Percentiles rank a stretch among this genome's conserved stretches.
Evolutionary conservation across 1,284 basidiomycete genomes (phyloP).

Genomic region (Boletus mariae): DNA sequence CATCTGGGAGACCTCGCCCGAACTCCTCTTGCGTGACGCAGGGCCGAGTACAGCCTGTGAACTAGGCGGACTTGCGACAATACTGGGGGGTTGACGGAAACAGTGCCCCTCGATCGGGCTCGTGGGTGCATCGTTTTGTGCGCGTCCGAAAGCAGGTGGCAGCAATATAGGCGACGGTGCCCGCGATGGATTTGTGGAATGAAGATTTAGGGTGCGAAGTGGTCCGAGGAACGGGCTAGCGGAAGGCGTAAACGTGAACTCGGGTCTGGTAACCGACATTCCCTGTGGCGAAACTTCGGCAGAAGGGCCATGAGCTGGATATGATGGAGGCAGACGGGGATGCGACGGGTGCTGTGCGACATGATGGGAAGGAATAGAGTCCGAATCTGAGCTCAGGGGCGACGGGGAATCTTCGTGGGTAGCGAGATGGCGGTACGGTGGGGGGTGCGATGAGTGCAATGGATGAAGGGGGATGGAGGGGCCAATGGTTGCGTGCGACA

Average conservation of each 20-base stretch:
- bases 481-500: slow-evolving; percentile 19
- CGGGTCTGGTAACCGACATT: slow-evolving; percentile 25
- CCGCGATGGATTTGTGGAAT: slow-evolving; percentile 60
- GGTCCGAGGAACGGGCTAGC: slow-evolving; percentile 84
- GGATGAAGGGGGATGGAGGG: slow-evolving; percentile 35
- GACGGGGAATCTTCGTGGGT: slow-evolving; percentile 60
- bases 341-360: slow-evolving; percentile 28
- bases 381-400: slow-evolving; percentile 65
- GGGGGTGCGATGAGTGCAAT: slow-evolving; percentile 15
- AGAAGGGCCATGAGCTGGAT: slow-evolving; percentile 17
- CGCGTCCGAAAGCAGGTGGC: slow-evolving; percentile 44
- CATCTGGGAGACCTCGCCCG: slow-evolving; percentile 29
- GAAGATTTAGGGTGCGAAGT: slow-evolving; percentile 70
- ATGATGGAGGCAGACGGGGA: slow-evolving; percentile 22
- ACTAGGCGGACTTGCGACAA: slow-evolving; percentile 42
- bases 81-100: slow-evolving; percentile 26
- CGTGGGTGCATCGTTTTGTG: slow-evolving; percentile 22
- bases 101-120: slow-evolving; percentile 36
- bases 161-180: slow-evolving; percentile 65
- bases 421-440: slow-evolving; percentile 36
- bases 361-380: slow-evolving; percentile 41
- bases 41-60: slow-evolving; percentile 26
- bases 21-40: slow-evolving; percentile 31
- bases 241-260: slow-evolving; percentile 53
- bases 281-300: slow-evolving; percentile 29